Evolutionary conservation across 306 rosid genomes (phyloP).

Genomic region (Quercus mongolica): DNA sequence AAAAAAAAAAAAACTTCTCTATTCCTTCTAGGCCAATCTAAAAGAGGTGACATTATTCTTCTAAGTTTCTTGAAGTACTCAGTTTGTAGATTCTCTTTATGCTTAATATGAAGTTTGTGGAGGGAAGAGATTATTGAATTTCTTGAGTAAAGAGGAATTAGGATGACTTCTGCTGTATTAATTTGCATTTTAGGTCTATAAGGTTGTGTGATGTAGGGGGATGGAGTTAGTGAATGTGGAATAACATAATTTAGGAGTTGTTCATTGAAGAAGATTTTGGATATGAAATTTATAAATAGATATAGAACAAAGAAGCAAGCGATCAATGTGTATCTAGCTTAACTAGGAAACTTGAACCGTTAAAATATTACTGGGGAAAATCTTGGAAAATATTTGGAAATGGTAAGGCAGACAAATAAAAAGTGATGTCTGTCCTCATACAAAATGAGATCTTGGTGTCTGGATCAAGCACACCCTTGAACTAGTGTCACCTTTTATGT

Average conservation of each 20-base stretch:
- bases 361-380: not conserved
- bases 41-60: too few species aligned
- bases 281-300: not conserved
- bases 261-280: not conserved
- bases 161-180: not conserved
- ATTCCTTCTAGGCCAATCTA: too few species aligned
- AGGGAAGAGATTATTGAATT: not conserved
- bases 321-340: not conserved
- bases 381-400: not conserved
- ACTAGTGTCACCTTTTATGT: not conserved
- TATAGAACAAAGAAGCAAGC: not conserved
- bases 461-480: not conserved
- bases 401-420: not conserved
- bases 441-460: not conserved
- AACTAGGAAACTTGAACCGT: not conserved
- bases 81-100: not conserved
- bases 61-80: not conserved
- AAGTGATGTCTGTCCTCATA: not conserved
- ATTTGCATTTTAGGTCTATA: not conserved
- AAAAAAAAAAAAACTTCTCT: too few species aligned
- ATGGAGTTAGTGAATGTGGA: too few species aligned
- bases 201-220: not conserved
- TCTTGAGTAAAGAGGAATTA: not conserved
- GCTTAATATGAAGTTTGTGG: not conserved
- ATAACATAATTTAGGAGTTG: not conserved